phyloP scores from a whole-genome alignment of 176 grass and related monocot genomes.

The Oryza punctata region DNA sequence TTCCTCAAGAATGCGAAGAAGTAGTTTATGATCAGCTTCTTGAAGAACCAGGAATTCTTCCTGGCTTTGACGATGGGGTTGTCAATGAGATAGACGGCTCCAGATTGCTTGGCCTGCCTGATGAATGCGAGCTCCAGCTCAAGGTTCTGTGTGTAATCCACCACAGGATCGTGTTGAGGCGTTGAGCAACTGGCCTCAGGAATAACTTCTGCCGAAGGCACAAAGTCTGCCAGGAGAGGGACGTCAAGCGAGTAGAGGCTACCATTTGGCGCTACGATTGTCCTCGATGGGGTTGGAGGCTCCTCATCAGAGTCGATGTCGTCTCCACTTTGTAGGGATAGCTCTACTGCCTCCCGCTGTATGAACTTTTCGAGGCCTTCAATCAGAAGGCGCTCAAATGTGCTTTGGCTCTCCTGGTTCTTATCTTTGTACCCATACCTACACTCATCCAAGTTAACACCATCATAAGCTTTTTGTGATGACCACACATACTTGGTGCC shows the following conservation, averaged over 20 bases:
- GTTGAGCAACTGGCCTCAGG: constrained; percentile 67
- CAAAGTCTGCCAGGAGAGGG: constrained; percentile 71
- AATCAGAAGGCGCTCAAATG: constrained; percentile 84
- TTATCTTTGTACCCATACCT: constrained; percentile 98
- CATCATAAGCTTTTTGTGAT: not conserved
- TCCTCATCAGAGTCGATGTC: constrained; percentile 67
- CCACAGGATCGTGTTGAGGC: constrained; percentile 29
- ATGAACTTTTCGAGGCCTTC: constrained; percentile 86
- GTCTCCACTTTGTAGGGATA: constrained; percentile 77
- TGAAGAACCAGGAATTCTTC: constrained; percentile 91
- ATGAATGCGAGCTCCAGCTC: constrained; percentile 85
- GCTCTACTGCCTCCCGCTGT: constrained; percentile 77
- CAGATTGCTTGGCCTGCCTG: constrained; percentile 62
- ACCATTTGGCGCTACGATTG: constrained; percentile 68
- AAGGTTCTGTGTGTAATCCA: constrained; percentile 70
- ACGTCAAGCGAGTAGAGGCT: constrained; percentile 71
- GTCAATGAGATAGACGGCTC: constrained; percentile 83
- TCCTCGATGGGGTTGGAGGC: constrained; percentile 52
- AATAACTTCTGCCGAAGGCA: constrained; percentile 39
- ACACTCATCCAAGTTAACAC: constrained; percentile 26
- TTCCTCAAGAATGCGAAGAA: constrained; percentile 83
- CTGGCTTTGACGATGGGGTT: constrained; percentile 83
- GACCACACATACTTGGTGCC: constrained; percentile 8
- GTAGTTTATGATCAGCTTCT: constrained; percentile 97
- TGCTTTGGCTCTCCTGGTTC: constrained; percentile 69